These are phyloP conservation scores for Coniferiporia sulphurascens DNA, from an alignment of 1,284 basidiomycete genomes.

Conservation along the genomic window DNA sequence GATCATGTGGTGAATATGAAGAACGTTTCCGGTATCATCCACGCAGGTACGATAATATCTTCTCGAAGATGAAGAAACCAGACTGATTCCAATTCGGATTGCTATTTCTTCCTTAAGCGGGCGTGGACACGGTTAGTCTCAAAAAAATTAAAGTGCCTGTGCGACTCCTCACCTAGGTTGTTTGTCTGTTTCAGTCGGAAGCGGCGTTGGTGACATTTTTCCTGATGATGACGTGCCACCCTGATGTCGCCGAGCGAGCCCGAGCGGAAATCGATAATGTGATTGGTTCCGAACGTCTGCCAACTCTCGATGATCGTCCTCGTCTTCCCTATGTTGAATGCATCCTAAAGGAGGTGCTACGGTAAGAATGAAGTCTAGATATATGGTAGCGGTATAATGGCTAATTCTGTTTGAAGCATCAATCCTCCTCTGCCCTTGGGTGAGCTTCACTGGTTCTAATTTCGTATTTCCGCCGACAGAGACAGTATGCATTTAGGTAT, in stretches of 20 bases:
- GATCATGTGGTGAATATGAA: conserved; percentile 13
- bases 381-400: too few species aligned
- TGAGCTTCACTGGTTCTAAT: not conserved
- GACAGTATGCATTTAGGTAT: not conserved
- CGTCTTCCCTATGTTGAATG: conserved; percentile 28
- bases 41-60: conserved; percentile 1
- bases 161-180: not conserved
- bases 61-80: not conserved
- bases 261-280: conserved; percentile 29
- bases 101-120: not conserved
- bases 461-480: not conserved
- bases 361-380: conserved; percentile 15
- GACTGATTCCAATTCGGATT: not conserved
- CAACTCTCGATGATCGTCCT: conserved; percentile 24
- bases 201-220: conserved; percentile 24
- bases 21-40: conserved; percentile 6
- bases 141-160: too few species aligned
- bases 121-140: conserved; percentile 11
- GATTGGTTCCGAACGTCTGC: conserved; percentile 23
- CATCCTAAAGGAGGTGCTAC: conserved; percentile 27
- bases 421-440: conserved; percentile 15
- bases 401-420: not conserved
- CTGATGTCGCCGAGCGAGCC: conserved; percentile 22
- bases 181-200: conserved; percentile 13
- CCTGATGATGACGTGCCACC: conserved; percentile 26